Evolutionary conservation across 495 filamentous ascomycete species (phyloP).

Genomic region (Terfezia claveryi): DNA sequence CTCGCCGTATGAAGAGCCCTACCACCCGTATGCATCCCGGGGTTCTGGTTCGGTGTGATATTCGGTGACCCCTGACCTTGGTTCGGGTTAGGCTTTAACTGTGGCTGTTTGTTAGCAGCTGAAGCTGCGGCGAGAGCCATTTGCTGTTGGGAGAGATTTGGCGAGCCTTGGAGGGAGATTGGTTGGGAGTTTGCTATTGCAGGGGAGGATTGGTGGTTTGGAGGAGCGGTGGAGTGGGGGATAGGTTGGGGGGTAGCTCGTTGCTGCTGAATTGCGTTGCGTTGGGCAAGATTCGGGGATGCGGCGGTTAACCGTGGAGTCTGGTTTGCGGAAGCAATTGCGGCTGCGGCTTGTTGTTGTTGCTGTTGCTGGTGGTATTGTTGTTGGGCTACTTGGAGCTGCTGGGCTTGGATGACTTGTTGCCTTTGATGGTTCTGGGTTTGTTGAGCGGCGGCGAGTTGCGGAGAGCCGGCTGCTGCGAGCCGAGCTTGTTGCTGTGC

Average conservation of each 20-base stretch:
- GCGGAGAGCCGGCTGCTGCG: slow-evolving; percentile 2
- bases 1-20: too few species aligned
- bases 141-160: not conserved
- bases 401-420: slow-evolving; percentile 1
- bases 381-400: not conserved
- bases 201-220: not conserved
- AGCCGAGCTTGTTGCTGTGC: slow-evolving; percentile 6
- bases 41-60: not conserved
- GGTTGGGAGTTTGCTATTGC: not conserved
- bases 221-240: not conserved
- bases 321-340: slow-evolving; percentile 1
- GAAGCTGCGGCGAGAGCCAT: not conserved
- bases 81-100: not conserved
- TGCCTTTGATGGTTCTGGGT: slow-evolving; percentile 9
- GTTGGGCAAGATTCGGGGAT: not conserved
- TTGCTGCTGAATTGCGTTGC: not conserved
- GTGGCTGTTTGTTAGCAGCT: not conserved
- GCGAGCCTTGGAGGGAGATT: not conserved
- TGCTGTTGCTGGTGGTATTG: slow-evolving; percentile 7
- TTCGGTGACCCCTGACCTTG: not conserved
- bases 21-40: not conserved
- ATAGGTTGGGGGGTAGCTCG: not conserved
- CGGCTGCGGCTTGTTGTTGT: slow-evolving; percentile 2
- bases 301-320: not conserved
- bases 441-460: slow-evolving; percentile 11